phyloP scores from a whole-genome alignment of 2,329 filamentous ascomycete genomes.

The Colletotrichum shisoi region DNA sequence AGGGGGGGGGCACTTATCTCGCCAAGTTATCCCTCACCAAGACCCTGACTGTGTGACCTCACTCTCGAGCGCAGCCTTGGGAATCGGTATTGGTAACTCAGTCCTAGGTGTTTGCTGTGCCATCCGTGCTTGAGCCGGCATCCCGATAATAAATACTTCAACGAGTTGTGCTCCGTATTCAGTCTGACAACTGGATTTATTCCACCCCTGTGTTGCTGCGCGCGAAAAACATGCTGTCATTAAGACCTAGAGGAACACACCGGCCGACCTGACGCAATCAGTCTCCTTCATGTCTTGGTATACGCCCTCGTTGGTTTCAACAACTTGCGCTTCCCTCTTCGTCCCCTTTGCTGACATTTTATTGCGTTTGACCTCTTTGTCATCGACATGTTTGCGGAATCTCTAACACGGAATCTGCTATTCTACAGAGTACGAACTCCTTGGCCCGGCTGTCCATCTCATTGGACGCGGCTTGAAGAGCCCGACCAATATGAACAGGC shows the following conservation, averaged over 20 bases:
- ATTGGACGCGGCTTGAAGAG: constrained; percentile 10
- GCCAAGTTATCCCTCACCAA: neutral
- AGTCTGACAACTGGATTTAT: neutral
- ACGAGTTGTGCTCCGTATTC: neutral
- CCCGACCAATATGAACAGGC: constrained; percentile 12
- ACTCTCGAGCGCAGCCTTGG: neutral
- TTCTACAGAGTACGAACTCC: neutral
- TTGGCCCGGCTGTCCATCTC: neutral
- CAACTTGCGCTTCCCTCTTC: neutral
- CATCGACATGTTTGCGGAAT: constrained; percentile 1
- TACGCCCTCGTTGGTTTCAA: neutral
- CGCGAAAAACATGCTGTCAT: neutral
- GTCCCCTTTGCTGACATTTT: neutral
- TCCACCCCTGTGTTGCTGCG: neutral
- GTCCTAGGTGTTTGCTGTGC: neutral
- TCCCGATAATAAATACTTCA: neutral
- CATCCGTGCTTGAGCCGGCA: neutral
- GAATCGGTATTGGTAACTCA: too few species aligned
- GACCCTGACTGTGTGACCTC: constrained; percentile 4
- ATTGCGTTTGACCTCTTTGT: neutral
- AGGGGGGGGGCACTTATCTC: neutral
- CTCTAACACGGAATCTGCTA: neutral
- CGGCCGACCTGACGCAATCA: neutral
- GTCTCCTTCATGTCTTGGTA: neutral
- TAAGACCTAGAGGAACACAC: neutral